Evolutionary conservation across 331 rosid genomes (phyloP), one percentile per base, ranked within the genome.

Genomic region (Arachis monticola): DNA sequence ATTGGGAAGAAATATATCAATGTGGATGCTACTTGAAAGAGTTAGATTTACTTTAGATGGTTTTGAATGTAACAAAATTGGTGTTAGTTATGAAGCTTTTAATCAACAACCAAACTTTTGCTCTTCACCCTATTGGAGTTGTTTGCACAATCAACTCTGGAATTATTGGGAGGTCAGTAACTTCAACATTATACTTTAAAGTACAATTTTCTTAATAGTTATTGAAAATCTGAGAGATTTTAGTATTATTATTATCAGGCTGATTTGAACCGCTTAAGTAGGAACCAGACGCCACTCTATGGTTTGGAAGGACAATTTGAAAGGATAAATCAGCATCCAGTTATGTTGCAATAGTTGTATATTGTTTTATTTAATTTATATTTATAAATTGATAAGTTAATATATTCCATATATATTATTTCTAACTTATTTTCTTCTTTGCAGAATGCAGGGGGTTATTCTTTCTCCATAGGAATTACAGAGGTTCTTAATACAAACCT

Each of bases 1-100:
- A 73, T 68, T 92, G 60, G 97, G 99, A 30, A 80, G 80, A 68
- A 94, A 92, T 70, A 80, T 88, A 72, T 92, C 99, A 38, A 75
- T 86, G 91, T 94, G 99, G 96, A 88, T 94, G 97, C 79, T 94
- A 76, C 96, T 94, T 60, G 99, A 94, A 84, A 90, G 99, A 79
- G 91, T 92, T 14, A 85, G 99, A 60, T 94, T 94, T 86, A 90
- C 92, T 48, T 84, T 92, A 60, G 97, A 94, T 79, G 96, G 97
- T 60, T 70, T 86, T 63, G 96, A 94, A 78, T 94, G 97, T 81
- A 94, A 92, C 77, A 94, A 94, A 82, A 91, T 94, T 72, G 99
- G 99, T 77, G 89, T 94, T 47, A 80, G 86, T 66, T 90, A 83
- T 69, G 99, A 94, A 83, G 96, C 96, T 71, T 94, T 94, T 67